Evolutionary conservation across 83 land plant species (phyloP).

Genomic region (Picea mariana): DNA sequence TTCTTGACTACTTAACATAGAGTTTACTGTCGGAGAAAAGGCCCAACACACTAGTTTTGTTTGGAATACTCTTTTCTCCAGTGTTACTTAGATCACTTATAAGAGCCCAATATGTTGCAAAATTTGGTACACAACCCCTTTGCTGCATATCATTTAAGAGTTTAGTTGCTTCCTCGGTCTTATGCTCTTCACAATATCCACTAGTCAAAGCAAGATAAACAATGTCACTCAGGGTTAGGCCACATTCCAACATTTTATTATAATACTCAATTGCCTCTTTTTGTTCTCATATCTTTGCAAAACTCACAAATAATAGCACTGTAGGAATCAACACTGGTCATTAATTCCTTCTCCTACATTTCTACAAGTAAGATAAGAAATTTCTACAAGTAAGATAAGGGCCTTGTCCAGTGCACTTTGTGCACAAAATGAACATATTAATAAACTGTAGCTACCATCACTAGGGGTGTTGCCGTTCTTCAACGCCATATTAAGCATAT

Average conservation of each 20-base stretch:
- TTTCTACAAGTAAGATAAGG: constrained; percentile 10
- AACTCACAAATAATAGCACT: constrained; percentile 9
- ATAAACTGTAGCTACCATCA: constrained; percentile 1
- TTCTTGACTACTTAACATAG: background rate
- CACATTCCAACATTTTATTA: constrained; percentile 12
- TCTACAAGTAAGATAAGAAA: constrained; percentile 10
- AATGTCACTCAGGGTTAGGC: constrained; percentile 1
- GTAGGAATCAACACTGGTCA: constrained; percentile 4
- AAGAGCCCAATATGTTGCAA: constrained; percentile 12
- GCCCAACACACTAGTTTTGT: constrained; percentile 4
- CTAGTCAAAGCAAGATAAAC: constrained; percentile 2
- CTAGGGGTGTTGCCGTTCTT: background rate
- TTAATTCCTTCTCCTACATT: constrained; percentile 7
- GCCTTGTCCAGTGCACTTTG: background rate
- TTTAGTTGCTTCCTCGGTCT: constrained; percentile 14
- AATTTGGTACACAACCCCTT: constrained; percentile 3
- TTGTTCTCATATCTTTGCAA: constrained; percentile 7
- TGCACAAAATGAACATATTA: constrained; percentile 10
- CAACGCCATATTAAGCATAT: no score
- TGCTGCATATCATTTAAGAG: constrained; percentile 15
- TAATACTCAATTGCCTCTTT: constrained; percentile 6
- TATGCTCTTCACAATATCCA: constrained; percentile 8
- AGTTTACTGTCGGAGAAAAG: background rate
- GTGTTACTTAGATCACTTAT: constrained; percentile 17
- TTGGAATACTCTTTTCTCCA: background rate